Conservation (phyloP, 306 rosid genomes). For the Trifolium repens region DNA sequence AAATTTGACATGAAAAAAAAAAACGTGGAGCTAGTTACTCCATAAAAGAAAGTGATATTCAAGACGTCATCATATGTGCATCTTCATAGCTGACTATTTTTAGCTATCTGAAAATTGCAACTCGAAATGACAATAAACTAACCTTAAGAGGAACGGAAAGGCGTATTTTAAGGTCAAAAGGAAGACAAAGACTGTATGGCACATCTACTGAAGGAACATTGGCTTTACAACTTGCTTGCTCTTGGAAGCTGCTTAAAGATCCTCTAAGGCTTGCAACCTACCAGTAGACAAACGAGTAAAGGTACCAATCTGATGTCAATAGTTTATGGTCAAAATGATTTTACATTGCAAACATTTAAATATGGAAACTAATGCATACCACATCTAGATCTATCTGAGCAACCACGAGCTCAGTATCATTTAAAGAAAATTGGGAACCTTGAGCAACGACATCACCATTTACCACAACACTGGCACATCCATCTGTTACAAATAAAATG, state of each 20-base stretch:
- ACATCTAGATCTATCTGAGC: constrained; percentile 92
- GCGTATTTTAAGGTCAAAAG: constrained; percentile 67
- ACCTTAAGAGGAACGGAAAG: constrained; percentile 88
- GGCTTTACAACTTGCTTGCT: constrained; percentile 94
- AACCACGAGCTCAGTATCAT: constrained; percentile 81
- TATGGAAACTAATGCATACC: constrained; percentile 55
- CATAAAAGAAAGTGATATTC: constrained; percentile 25
- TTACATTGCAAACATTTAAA: constrained; percentile 5
- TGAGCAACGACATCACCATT: constrained; percentile 93
- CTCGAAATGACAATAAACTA: constrained; percentile 40
- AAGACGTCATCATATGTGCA: constrained; percentile 21
- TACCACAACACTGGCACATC: constrained; percentile 84
- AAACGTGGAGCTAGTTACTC: neutral
- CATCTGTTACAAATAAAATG: constrained; percentile 62
- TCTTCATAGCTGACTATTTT: constrained; percentile 22
- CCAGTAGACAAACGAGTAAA: constrained; percentile 35
- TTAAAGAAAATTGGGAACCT: constrained; percentile 96
- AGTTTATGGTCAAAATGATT: constrained; percentile 13
- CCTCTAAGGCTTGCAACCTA: constrained; percentile 99
- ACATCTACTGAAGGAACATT: constrained; percentile 77
- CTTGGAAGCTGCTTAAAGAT: constrained; percentile 94
- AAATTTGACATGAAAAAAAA: constrained; percentile 6
- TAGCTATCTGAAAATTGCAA: constrained; percentile 35
- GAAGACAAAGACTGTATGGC: constrained; percentile 66
- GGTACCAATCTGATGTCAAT: constrained; percentile 33